A percentile compares a stretch with the other conserved stretches of the same genome.
Evolutionary conservation across 768 basidiomycete genomes (phyloP).

Genomic region (Naganishia kalamii): DNA sequence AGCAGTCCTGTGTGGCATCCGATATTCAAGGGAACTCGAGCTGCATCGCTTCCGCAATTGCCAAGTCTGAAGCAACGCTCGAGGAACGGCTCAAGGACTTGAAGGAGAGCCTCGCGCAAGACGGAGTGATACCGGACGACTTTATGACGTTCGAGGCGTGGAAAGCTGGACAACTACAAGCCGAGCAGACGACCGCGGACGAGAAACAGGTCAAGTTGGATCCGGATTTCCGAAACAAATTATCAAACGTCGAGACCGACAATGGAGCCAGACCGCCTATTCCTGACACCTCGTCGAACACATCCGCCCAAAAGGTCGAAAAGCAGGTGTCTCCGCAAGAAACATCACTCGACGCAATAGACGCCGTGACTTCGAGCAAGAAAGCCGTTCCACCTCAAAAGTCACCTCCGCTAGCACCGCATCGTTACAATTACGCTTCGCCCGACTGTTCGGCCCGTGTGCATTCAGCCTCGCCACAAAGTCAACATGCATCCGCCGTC

Average conservation of each 20-base stretch:
- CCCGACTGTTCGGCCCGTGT: constrained; percentile 89
- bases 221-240: neutral
- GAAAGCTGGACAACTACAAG: constrained; percentile 17
- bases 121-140: constrained; percentile 9
- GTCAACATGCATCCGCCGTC: constrained; percentile 76
- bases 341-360: too few species aligned
- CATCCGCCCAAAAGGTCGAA: too few species aligned
- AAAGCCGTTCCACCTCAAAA: constrained; percentile 16
- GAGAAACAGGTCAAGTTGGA: neutral
- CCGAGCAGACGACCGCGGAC: neutral
- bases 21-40: neutral
- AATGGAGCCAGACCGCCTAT: neutral
- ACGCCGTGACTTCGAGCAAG: too few species aligned
- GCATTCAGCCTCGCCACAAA: constrained; percentile 69
- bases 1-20: neutral
- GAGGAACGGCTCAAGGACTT: constrained; percentile 2
- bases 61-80: constrained; percentile 12
- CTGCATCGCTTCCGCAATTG: constrained; percentile 1
- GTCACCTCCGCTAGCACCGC: constrained; percentile 11
- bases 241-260: neutral
- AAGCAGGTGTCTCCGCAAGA: too few species aligned
- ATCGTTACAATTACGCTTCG: constrained; percentile 91
- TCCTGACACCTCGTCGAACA: neutral
- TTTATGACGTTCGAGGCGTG: constrained; percentile 8
- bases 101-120: constrained; percentile 11